These are phyloP conservation scores for Paecilomyces variotii DNA, from an alignment of 2,329 filamentous ascomycete genomes.

Conservation along the genomic window DNA sequence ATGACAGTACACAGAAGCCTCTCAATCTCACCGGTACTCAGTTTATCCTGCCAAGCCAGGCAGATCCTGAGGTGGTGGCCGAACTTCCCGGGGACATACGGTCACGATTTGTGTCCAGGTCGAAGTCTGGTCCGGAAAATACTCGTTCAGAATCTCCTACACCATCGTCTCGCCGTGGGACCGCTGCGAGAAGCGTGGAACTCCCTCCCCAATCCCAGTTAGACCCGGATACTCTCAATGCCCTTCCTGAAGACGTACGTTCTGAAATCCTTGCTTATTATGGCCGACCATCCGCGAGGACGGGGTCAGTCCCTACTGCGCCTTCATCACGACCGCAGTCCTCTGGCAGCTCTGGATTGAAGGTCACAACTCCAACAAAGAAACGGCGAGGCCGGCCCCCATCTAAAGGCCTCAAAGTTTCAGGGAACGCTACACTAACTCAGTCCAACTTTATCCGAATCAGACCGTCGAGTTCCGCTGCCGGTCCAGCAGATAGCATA, in stretches of 20 bases:
- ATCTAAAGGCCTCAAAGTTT: constrained; percentile 41
- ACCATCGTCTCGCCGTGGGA: constrained; percentile 12
- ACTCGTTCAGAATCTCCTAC: constrained; percentile 27
- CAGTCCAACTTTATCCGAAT: constrained; percentile 65
- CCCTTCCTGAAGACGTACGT: constrained; percentile 77
- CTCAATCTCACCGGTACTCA: constrained; percentile 81
- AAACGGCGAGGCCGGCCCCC: constrained; percentile 47
- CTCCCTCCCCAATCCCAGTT: constrained; percentile 65
- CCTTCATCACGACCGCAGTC: constrained; percentile 42
- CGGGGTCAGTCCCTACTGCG: constrained; percentile 26
- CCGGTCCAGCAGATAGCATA: constrained; percentile 8
- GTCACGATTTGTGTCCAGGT: constrained; percentile 60
- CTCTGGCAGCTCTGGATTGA: constrained; percentile 21
- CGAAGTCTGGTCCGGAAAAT: constrained; percentile 16
- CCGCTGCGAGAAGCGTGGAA: constrained; percentile 21
- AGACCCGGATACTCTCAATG: constrained; percentile 74
- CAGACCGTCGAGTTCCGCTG: constrained; percentile 13
- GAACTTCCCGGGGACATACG: constrained; percentile 80
- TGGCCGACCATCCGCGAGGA: constrained; percentile 18
- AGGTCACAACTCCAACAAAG: constrained; percentile 58
- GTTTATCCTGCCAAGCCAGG: constrained; percentile 75
- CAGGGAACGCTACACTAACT: constrained; percentile 53
- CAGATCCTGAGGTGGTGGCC: constrained; percentile 72
- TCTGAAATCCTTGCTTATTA: constrained; percentile 75
- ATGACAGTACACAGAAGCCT: constrained; percentile 46